Evolutionary conservation across 257 asterid genomes (phyloP), one percentile per base, ranked within the genome.

Genomic region (Penstemon newberryi): DNA sequence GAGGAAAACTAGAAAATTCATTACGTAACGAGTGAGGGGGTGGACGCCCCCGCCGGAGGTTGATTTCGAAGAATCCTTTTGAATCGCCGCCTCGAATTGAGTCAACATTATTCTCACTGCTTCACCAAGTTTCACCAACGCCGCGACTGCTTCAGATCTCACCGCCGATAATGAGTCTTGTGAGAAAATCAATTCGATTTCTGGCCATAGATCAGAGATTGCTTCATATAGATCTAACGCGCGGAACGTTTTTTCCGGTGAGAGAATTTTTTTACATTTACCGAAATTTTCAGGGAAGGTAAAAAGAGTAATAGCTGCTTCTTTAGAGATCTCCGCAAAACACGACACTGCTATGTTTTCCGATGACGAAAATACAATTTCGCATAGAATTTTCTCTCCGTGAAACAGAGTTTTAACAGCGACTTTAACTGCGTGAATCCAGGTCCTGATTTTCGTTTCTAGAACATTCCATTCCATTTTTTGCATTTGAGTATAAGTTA

Each of bases 11-110:
- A 92, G 81, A 71, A 80, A 87, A 64, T 92, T 92, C 98, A 91
- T 91, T 68, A 89, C 98, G 79, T 91, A 91, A 39, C 96, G 95
- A 3, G 98, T 84, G 62, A 91, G 86, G 0, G 98, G 98, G 53
- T 92, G 98, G 7, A 89, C 80, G 0, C 84, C 89, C 43, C 98
- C 49, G 9, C 49, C 49, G 49, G 9, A 6, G 49, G 49, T 44
- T 44, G 54, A 61, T 61, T 66, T 52, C 37, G 61, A 51, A 0
- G 42, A 51, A 36, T 66, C 70, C 18, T 66, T 66, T 5, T 52
- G 52, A 66, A 66, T 66, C 42, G 70, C 70, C 40, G 51, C 70
- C 70, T 66, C 70, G 39, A 66, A 66, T 40, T 66, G 52, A 18
- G 37, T 55, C 51, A 52, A 13, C 61, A 66, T 66, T 13, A 4